These are phyloP conservation scores for Colletotrichum truncatum DNA, from an alignment of 2,329 filamentous ascomycete species.

Conservation along the genomic window DNA sequence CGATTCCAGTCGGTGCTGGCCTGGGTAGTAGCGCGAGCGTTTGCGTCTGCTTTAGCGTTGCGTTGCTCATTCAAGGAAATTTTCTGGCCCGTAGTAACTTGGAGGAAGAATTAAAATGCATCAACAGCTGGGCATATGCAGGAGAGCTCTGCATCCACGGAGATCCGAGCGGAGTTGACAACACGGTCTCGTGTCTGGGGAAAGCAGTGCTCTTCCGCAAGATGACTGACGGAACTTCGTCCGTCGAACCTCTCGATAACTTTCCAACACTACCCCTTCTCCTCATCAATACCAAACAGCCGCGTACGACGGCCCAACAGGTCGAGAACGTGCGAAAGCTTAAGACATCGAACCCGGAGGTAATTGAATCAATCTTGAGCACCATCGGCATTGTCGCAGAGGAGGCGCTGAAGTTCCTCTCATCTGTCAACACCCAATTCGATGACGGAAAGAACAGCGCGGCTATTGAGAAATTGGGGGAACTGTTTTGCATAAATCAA, in stretches of 20 bases:
- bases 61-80: slow-evolving; percentile 27
- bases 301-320: background rate
- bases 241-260: background rate
- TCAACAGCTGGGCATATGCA: background rate
- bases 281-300: background rate
- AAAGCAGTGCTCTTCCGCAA: background rate
- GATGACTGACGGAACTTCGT: background rate
- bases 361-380: background rate
- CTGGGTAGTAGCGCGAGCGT: slow-evolving; percentile 31
- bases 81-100: background rate
- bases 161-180: background rate
- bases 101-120: background rate
- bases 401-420: background rate
- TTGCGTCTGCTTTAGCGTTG: slow-evolving; percentile 30
- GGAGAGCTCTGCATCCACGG: background rate
- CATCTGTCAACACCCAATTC: background rate
- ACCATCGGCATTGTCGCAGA: background rate
- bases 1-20: slow-evolving; percentile 30
- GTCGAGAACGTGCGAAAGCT: background rate
- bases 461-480: background rate
- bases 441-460: background rate
- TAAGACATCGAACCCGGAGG: background rate
- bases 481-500: background rate
- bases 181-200: background rate
- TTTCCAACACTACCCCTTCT: background rate